Evolutionary conservation across 1,284 basidiomycete species (phyloP), one percentile per base, ranked within the genome.

Genomic region (Marasmius sp.): DNA sequence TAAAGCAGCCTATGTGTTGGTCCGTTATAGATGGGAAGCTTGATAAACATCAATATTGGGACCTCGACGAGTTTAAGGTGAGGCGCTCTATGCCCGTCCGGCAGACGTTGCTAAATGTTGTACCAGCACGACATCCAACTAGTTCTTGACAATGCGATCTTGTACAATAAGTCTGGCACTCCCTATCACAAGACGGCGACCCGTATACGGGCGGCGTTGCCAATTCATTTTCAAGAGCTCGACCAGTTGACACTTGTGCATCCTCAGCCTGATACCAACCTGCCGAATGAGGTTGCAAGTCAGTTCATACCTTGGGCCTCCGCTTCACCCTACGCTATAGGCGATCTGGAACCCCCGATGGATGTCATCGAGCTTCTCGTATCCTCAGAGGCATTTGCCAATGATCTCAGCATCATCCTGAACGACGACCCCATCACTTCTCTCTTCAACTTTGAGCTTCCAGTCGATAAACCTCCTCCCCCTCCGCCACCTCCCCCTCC

Each of bases 1-100:
- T 99, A 72, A 85, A 91, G 69, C 79, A 83, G 10, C 97, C 97
- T 0, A 98, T 98, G 93, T 89, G 89, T 66, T 98, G 95, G 94
- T 78, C 81, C 18, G 81, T 79, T 47, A 97, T 99, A 64, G 88
- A 92, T 36, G 75, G 78, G 12, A 95, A 93, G 74, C 74, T 99
- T 36, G 89, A 94, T 58, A 78, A 81, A 50, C 88, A 93, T 61
- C 81, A 85, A 64, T 99, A 99, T 74, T 85, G 86, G 75, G 86
- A 91, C 69, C 73, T 93, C 0, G 79, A 85, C 20, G 78, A 86
- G 4, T 95, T 99, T 78, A 88, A 88, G 78, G 94, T 92, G 65
- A 50, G 81, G 66, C 18, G 67, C 33, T 37, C 16, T 41, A 20
- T 55, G 41, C n/a, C 57, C 18, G 48, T 50, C 41, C 38, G 18